Evolutionary conservation across 2,329 filamentous ascomycete genomes (phyloP), one percentile per base, ranked within the genome.

Genomic region (Neofusicoccum umdonicola): DNA sequence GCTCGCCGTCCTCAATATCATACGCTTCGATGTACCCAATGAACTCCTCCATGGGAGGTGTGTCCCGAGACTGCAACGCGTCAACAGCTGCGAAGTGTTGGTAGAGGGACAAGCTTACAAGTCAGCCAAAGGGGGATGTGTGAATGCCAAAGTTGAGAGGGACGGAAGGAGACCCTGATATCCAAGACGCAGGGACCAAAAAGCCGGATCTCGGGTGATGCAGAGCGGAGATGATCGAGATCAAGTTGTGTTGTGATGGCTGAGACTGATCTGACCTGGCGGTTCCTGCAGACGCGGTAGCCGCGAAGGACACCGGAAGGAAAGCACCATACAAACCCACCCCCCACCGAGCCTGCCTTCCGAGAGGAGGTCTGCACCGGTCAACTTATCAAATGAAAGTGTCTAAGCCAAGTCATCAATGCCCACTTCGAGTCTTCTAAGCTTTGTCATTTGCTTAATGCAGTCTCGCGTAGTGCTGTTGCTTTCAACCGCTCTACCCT

Each of bases 1-100:
- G 27, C n/a, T 60, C 56, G 42, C 27, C 41, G 42, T 47, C 22
- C 2, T 60, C 56, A 42, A 60, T 60, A 31, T 60, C 56, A 60
- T 60, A 60, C 35, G 56, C 56, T 3, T 60, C 56, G 27, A 60
- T 47, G 17, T 60, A 60, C 9, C 56, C 56, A 35, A 60, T 60
- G 56, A 60, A 60, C 41, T 60, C 56, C 56, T 60, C 56, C 56
- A 60, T 60, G n/a, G 34, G 44, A 45, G 7, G 41, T 35, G 15
- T n/a, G 39, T 17, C 19, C 31, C 17, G 3, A 22, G 11, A 37
- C 42, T 60, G 31, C 3, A 6, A 12, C n/a, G 5, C 1, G 12
- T 60, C 17, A 60, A 42, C 47, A 31, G 9, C 15, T 47, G 56
- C n/a, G 9, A 12, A 9, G n/a, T 31, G 27, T 4, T 19, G 9